Percentiles rank a stretch among this genome's conserved stretches.
These are phyloP conservation scores for Cordyceps cateniannulata DNA, from an alignment of 2,329 filamentous ascomycete species.

Conservation along the genomic window DNA sequence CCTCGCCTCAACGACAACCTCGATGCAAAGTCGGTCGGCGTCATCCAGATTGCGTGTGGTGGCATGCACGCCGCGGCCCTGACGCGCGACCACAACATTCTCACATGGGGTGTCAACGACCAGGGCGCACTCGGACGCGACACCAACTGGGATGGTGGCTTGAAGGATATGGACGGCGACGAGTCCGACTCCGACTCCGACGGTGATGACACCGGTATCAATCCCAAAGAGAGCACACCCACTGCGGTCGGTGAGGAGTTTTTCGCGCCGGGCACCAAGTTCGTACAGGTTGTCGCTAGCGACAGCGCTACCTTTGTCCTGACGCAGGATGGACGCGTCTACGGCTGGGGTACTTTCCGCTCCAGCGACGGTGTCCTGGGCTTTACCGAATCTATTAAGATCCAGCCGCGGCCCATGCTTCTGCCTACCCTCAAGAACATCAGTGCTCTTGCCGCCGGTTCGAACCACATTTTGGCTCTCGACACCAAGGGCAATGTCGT, in stretches of 20 bases:
- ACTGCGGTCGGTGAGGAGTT: slow-evolving; percentile 49
- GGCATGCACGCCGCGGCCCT: slow-evolving; percentile 77
- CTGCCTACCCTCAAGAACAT: slow-evolving; percentile 62
- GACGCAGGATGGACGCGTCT: slow-evolving; percentile 68
- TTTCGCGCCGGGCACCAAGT: slow-evolving; percentile 56
- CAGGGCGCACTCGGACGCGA: slow-evolving; percentile 73
- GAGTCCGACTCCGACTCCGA: slow-evolving; percentile 52
- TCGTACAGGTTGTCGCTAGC: slow-evolving; percentile 58
- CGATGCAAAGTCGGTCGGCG: slow-evolving; percentile 54
- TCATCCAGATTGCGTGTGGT: slow-evolving; percentile 71
- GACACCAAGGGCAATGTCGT: slow-evolving; percentile 58
- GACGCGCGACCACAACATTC: slow-evolving; percentile 72
- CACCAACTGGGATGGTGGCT: slow-evolving; percentile 60
- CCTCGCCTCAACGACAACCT: slow-evolving; percentile 71
- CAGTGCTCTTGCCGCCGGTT: slow-evolving; percentile 55
- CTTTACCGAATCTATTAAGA: slow-evolving; percentile 47
- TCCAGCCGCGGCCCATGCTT: slow-evolving; percentile 45
- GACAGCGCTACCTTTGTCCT: slow-evolving; percentile 73
- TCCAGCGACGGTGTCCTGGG: slow-evolving; percentile 58
- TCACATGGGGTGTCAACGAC: slow-evolving; percentile 86
- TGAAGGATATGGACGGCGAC: slow-evolving; percentile 47
- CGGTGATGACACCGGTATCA: slow-evolving; percentile 59
- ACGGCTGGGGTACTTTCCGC: slow-evolving; percentile 80
- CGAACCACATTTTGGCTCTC: slow-evolving; percentile 66
- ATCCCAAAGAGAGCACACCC: slow-evolving; percentile 66